Base-by-base conservation (phyloP, 2,329 filamentous ascomycete species). In the Colletotrichum somersetense region DNA sequence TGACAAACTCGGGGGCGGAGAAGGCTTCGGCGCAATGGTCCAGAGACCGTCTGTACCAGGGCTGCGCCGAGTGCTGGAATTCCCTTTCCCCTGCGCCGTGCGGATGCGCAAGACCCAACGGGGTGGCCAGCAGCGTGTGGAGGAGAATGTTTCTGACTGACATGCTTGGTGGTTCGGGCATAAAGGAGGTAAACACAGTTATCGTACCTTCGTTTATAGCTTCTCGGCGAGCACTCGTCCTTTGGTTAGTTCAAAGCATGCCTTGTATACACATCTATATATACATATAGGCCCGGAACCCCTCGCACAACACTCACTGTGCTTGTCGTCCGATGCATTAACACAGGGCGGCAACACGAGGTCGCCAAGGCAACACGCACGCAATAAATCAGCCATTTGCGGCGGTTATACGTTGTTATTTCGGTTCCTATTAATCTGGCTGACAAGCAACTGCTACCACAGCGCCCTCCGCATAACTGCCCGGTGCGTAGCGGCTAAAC, bases 21-120 rank as follows among this genome's bases (percentile, higher is more conserved):
- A 75, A 75, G 23, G 66, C 71, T 23, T 67, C 53, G 33, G 68
- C 58, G 66, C 75, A 76, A 40, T 74, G 74, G 26, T 62, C 67
- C 7, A 76, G 64, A 8, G 62, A 65, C 30, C 65, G 48, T 44
- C 72, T 65, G 23, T 67, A 69, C 30, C 55, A 55, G 5, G 69
- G 72, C 23, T 66, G 65, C 18, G 72, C 64, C 11, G 55, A 57
- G 52, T 68, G 68, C 10, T 56, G 61, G 20, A 66, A 62, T 33
- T 72, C 61, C 14, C 50, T 65, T n/a, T 65, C 62, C 20, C 56
- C 26, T 16, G 30, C 38, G 35, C 69, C 68, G 33, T 64, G 68
- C 20, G 68, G 68, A 33, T 74, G 72, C 18, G 72, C 72, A 38
- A 72, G 57, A 35, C 58, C 68, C 46, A 66, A 26, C 10, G 72